phyloP scores from a whole-genome alignment of 2,329 filamentous ascomycete genomes.

The Immersiporthe knoxdaviesiana region DNA sequence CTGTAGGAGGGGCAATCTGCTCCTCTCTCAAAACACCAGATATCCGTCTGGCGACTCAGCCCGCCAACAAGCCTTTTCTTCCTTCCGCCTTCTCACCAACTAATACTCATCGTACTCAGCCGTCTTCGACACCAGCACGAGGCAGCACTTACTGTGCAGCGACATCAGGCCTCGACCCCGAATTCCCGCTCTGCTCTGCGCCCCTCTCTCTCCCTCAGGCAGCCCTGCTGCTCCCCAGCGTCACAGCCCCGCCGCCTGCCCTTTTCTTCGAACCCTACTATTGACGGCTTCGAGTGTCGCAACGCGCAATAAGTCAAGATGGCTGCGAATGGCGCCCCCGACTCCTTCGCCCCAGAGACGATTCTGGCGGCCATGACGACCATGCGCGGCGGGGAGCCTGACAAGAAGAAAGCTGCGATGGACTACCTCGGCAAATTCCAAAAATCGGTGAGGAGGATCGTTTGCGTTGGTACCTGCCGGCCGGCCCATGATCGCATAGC shows the following conservation, averaged over 20 bases:
- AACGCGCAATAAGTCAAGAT: constrained; percentile 48
- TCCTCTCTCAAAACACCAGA: constrained; percentile 6
- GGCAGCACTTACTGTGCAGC: constrained; percentile 1
- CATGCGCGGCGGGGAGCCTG: constrained; percentile 83
- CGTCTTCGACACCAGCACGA: neutral
- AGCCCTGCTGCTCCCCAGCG: constrained; percentile 25
- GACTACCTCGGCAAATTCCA: constrained; percentile 93
- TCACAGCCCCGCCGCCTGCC: constrained; percentile 28
- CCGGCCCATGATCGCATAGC: neutral
- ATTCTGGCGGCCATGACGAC: constrained; percentile 88
- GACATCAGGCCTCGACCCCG: neutral
- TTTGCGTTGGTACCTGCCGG: neutral
- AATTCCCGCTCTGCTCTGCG: constrained; percentile 20
- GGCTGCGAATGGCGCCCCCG: constrained; percentile 67
- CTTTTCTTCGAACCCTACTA: constrained; percentile 23
- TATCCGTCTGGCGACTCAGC: neutral
- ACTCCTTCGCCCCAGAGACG: constrained; percentile 72
- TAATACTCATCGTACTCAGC: neutral
- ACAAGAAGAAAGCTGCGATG: constrained; percentile 83
- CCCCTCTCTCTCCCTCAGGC: constrained; percentile 18
- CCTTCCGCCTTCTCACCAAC: neutral
- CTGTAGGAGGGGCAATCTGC: constrained; percentile 26
- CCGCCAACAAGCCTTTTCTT: neutral
- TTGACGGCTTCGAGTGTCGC: constrained; percentile 30
- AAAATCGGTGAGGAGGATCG: constrained; percentile 76